Conservation (phyloP, 345 rosid species). For the Moringa oleifera region DNA sequence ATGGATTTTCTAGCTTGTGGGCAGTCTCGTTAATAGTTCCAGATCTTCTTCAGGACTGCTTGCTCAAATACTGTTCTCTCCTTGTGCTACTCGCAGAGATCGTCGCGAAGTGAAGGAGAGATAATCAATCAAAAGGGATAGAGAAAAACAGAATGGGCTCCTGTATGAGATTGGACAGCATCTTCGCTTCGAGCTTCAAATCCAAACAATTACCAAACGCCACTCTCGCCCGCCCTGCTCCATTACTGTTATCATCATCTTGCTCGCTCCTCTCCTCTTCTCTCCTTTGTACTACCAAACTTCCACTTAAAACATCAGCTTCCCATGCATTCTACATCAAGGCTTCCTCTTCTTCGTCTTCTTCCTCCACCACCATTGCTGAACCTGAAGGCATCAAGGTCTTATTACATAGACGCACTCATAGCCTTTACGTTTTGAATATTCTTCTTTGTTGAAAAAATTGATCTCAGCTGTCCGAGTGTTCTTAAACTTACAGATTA, state of each 20-base stretch:
- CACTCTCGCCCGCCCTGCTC: neutral
- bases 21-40: neutral
- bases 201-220: constrained; percentile 12
- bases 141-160: constrained; percentile 28
- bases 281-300: constrained; percentile 13
- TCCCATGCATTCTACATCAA: constrained; percentile 18
- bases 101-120: neutral
- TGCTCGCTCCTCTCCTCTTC: constrained; percentile 29
- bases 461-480: neutral
- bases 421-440: neutral
- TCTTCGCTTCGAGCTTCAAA: constrained; percentile 20
- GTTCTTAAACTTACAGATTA: constrained; percentile 31
- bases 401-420: neutral
- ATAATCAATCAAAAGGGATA: neutral
- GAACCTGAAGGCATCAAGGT: constrained; percentile 81
- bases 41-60: neutral
- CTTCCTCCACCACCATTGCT: constrained; percentile 55
- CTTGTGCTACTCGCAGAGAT: neutral
- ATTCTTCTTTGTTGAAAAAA: neutral
- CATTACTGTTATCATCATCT: constrained; percentile 10
- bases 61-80: neutral
- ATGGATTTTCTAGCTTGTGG: neutral
- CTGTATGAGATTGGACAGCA: constrained; percentile 30
- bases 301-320: constrained; percentile 21
- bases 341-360: constrained; percentile 43